These are phyloP conservation scores for Eucalyptus pauciflora DNA, from an alignment of 345 rosid genomes.

Conservation along the genomic window DNA sequence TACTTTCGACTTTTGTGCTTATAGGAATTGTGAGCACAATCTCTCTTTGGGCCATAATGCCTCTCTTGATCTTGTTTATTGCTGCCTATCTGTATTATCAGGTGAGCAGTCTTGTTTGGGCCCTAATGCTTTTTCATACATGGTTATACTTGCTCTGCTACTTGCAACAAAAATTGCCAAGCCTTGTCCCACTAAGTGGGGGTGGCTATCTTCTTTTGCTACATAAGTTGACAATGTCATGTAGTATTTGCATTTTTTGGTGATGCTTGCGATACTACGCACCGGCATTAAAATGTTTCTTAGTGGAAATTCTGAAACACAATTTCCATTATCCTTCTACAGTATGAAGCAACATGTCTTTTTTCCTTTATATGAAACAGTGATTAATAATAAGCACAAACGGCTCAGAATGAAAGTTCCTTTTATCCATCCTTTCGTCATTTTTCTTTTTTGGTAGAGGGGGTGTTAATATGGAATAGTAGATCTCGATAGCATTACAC, in stretches of 20 bases:
- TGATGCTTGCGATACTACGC: background rate
- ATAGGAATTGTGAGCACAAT: slow-evolving; percentile 80
- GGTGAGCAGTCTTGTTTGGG: slow-evolving; percentile 20
- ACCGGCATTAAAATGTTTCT: background rate
- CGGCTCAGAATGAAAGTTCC: background rate
- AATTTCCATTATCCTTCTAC: background rate
- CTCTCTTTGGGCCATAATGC: slow-evolving; percentile 94
- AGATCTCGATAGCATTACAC: background rate
- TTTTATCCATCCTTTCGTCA: background rate
- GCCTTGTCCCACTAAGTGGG: background rate
- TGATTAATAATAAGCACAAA: background rate
- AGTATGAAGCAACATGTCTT: background rate
- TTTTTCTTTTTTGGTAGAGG: background rate
- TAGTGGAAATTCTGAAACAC: background rate
- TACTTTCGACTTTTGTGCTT: slow-evolving; percentile 81
- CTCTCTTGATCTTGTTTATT: slow-evolving; percentile 77
- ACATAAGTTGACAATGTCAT: background rate
- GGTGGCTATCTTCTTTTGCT: background rate
- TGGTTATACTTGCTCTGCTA: background rate
- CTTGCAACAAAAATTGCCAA: background rate
- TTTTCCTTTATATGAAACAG: background rate
- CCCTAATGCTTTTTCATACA: background rate
- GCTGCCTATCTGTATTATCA: slow-evolving; percentile 90
- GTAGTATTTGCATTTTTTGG: background rate
- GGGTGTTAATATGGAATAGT: background rate